Conservation (phyloP, 805 yeast species). For the Henningerozyma blattae region DNA sequence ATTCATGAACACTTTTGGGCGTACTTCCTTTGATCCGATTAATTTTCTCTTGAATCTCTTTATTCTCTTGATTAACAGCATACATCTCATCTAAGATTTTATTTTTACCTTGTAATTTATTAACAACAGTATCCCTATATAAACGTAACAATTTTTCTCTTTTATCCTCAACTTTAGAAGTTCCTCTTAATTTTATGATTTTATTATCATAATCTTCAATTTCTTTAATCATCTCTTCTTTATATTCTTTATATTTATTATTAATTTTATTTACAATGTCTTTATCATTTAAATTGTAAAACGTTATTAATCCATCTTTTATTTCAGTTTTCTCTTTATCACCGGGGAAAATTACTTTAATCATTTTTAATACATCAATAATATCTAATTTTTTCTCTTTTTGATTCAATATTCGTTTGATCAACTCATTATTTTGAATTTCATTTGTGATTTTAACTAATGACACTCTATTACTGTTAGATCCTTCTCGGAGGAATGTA, state of each 20-base stretch:
- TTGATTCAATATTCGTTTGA: conserved; percentile 12
- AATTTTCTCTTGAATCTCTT: conserved; percentile 10
- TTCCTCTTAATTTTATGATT: conserved; percentile 2
- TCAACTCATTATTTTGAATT: conserved; percentile 19
- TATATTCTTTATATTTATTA: conserved; percentile 1
- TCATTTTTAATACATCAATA: conserved; percentile 20
- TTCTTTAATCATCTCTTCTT: conserved; percentile 5
- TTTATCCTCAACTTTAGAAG: conserved; percentile 12
- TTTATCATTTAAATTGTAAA: conserved; percentile 6
- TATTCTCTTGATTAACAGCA: conserved; percentile 2
- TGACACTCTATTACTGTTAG: conserved; percentile 12
- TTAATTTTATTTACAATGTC: background rate
- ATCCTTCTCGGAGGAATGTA: conserved; percentile 7
- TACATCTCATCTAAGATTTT: conserved; percentile 13
- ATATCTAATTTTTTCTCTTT: conserved; percentile 18
- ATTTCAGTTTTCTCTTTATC: background rate
- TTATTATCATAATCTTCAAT: conserved; percentile 13
- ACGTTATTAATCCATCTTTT: background rate
- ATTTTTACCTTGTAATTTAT: conserved; percentile 19
- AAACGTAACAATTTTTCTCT: conserved; percentile 20
- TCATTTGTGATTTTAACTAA: conserved; percentile 23
- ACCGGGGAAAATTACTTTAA: conserved; percentile 19
- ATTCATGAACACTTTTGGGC: conserved; percentile 21
- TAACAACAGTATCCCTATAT: conserved; percentile 23
- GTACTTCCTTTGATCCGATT: conserved; percentile 15